Evolutionary conservation across 352 stramenopile species (phyloP), one percentile per base, ranked within the genome.

Genomic region (Pythium utonaiense): DNA sequence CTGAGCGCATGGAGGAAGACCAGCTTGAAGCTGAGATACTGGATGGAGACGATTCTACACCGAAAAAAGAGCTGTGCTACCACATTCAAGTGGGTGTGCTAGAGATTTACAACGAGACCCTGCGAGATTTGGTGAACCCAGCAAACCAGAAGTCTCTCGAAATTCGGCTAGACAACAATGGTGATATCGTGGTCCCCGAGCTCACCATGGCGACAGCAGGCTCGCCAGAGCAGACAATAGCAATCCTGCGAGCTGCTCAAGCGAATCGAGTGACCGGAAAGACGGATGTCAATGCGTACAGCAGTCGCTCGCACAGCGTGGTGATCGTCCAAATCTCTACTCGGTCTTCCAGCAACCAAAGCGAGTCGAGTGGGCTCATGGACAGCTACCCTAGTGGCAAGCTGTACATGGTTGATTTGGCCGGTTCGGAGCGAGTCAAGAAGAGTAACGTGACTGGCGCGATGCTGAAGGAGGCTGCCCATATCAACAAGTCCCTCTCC

Each of bases 401-500:
- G 41, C 74, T 99, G 31, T 98, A 98, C 75, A 91, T 99, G 47
- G 96, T 99, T 12, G 97, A 99, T 77, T 80, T 99, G 38, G 97
- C 97, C 6, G 95, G 95, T n/a, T 98, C 96, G 8, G 96, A 99
- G 65, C 86, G 95, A 27, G 87, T 98, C 44, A 86, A 80, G 30
- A 80, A 83, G n/a, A 92, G 80, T 41, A 76, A 91, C 64, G 86
- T 93, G 10, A 76, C 91, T 38, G 87, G 82, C 17, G 85, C 95
- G 30, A 81, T 83, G 0, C 70, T 99, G 38, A 97, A 98, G 60
- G 97, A 99, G 64, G 97, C 97, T 13, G 94, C 98, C 64, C 91
- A 98, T 67, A 99, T 99, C 69, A 99, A 99, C 88, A 99, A 99
- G 78, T 98, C 89, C 49, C 80, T 99, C 24, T 93, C 88, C 17